Conservation (phyloP, 2,329 filamentous ascomycete genomes). For the Penicillium oxalicum region DNA sequence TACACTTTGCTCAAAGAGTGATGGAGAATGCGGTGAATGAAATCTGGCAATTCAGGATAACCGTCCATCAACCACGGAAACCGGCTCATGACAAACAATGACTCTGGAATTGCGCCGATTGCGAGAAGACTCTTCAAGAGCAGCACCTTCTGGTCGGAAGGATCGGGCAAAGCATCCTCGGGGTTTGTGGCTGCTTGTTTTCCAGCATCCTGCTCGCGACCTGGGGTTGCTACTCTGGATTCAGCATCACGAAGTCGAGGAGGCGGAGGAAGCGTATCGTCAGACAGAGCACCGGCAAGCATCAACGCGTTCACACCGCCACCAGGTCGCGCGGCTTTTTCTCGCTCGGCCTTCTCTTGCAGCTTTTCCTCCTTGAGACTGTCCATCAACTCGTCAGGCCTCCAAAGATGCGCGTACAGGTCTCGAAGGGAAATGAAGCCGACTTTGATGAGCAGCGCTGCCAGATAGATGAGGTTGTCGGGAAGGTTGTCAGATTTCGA, state of each 20-base stretch:
- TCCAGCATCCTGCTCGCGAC: conserved; percentile 49
- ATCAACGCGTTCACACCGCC: conserved; percentile 75
- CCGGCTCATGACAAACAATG: conserved; percentile 82
- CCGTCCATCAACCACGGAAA: conserved; percentile 89
- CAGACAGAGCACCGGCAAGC: conserved; percentile 77
- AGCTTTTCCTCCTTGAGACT: conserved; percentile 62
- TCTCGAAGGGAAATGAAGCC: conserved; percentile 92
- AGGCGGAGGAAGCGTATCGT: conserved; percentile 60
- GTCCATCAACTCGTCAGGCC: conserved; percentile 76
- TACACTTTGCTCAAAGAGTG: conserved; percentile 76
- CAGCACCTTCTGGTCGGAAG: conserved; percentile 79
- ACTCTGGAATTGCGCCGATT: conserved; percentile 87
- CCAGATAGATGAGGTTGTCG: conserved; percentile 86
- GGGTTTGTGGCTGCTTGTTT: conserved; percentile 30
- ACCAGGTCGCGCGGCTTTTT: conserved; percentile 64
- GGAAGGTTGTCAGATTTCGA: conserved; percentile 72
- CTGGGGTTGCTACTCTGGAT: conserved; percentile 47
- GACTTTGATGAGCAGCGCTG: conserved; percentile 89
- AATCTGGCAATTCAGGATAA: conserved; percentile 72
- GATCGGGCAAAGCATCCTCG: conserved; percentile 58
- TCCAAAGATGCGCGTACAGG: conserved; percentile 86
- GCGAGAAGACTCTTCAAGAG: conserved; percentile 79
- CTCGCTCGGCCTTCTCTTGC: conserved; percentile 72
- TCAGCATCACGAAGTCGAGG: conserved; percentile 48
- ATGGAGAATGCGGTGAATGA: conserved; percentile 77